Percentiles rank a stretch among this genome's conserved stretches.
These are phyloP conservation scores for Phoma sp. DNA, from an alignment of 2,329 filamentous ascomycete species.

Conservation along the genomic window DNA sequence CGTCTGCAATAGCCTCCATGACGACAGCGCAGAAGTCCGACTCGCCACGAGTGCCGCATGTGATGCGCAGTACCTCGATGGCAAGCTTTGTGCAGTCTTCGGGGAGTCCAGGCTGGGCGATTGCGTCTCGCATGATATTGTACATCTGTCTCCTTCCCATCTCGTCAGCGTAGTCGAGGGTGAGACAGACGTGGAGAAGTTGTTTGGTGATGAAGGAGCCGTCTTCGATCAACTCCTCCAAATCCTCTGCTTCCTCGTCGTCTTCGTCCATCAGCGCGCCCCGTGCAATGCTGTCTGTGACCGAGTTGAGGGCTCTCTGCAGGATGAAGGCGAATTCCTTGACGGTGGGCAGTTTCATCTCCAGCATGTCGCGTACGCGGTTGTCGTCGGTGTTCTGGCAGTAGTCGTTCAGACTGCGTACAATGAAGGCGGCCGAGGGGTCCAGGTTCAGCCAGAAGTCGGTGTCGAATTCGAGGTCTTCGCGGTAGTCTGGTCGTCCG, in stretches of 20 bases:
- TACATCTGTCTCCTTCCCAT: conserved; percentile 97
- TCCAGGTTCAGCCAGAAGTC: conserved; percentile 81
- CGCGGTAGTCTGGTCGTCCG: conserved; percentile 81
- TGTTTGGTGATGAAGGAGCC: conserved; percentile 97
- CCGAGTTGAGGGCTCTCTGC: conserved; percentile 75
- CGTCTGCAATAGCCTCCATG: conserved; percentile 92
- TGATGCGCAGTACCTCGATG: conserved; percentile 79
- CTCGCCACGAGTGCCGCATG: conserved; percentile 81
- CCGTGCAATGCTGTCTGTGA: conserved; percentile 67
- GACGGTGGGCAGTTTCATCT: conserved; percentile 95
- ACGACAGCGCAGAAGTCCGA: conserved; percentile 84
- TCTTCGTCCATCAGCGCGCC: conserved; percentile 61
- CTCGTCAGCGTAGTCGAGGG: conserved; percentile 96
- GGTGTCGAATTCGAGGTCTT: conserved; percentile 74
- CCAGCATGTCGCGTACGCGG: conserved; percentile 76
- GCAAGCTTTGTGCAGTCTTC: conserved; percentile 91
- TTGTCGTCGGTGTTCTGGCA: conserved; percentile 77
- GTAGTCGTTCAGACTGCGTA: conserved; percentile 92
- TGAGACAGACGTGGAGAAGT: conserved; percentile 87
- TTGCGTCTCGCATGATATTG: conserved; percentile 80
- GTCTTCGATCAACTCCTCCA: conserved; percentile 82
- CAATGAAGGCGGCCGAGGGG: conserved; percentile 88
- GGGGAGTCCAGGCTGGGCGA: conserved; percentile 85
- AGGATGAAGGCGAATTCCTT: conserved; percentile 88
- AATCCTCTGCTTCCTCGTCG: conserved; percentile 65